These are phyloP conservation scores for Thozetella sp. DNA, from an alignment of 495 filamentous ascomycete species.

Conservation along the genomic window DNA sequence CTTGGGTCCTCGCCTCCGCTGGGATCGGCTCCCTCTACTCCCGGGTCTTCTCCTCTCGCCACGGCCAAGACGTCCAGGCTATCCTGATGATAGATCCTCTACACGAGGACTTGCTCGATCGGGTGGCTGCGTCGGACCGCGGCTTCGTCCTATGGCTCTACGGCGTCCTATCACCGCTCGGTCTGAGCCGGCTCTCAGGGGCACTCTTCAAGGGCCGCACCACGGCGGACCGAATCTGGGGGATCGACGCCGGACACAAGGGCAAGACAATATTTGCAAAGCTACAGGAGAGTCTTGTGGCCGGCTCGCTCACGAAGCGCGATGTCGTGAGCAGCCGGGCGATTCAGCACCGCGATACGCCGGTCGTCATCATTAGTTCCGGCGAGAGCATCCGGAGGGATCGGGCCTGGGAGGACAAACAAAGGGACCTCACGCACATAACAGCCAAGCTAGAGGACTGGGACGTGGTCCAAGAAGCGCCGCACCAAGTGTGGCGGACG, in stretches of 20 bases:
- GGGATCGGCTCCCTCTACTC: constrained; percentile 85
- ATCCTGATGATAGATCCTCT: constrained; percentile 85
- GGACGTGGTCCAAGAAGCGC: constrained; percentile 84
- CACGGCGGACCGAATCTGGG: constrained; percentile 83
- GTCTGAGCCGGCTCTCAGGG: constrained; percentile 74
- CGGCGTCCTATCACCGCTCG: constrained; percentile 83
- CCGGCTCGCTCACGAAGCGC: constrained; percentile 75
- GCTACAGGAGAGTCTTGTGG: constrained; percentile 90
- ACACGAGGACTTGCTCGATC: constrained; percentile 79
- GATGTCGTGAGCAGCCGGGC: constrained; percentile 76
- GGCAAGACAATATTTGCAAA: constrained; percentile 85
- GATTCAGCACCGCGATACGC: constrained; percentile 74
- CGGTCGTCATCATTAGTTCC: constrained; percentile 81
- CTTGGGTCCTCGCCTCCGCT: constrained; percentile 69
- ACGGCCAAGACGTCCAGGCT: constrained; percentile 69
- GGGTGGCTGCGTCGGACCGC: constrained; percentile 63
- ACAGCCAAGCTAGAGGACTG: constrained; percentile 77
- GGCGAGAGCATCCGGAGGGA: constrained; percentile 58
- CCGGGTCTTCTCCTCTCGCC: constrained; percentile 84
- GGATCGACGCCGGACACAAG: constrained; percentile 72
- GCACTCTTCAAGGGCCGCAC: constrained; percentile 78
- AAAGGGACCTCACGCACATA: constrained; percentile 79
- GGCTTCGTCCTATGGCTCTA: constrained; percentile 86
- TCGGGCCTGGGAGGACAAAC: constrained; percentile 74
- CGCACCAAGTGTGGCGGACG: constrained; percentile 84